Conservation (phyloP, 106 monocot species). For the Platanthera zijinensis region DNA sequence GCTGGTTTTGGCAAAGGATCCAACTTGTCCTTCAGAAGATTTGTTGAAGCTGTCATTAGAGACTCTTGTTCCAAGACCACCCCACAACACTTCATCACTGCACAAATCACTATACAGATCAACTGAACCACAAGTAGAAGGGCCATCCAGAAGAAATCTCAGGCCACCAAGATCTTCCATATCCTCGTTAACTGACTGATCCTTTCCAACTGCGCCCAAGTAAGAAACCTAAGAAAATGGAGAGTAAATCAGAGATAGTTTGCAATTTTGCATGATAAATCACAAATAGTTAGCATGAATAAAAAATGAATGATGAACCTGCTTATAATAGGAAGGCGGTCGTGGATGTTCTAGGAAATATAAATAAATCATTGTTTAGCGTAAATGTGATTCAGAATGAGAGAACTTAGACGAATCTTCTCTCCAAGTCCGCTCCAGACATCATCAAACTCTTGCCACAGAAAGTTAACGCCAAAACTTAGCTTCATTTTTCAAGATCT, state of each 20-base stretch:
- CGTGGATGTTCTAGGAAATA: too few relatives aligned
- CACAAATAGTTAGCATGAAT: too few relatives aligned
- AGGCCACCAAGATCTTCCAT: slow-evolving; percentile 2
- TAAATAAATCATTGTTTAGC: too few relatives aligned
- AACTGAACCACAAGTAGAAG: slow-evolving; percentile 45
- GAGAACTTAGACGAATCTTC: too few relatives aligned
- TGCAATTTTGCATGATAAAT: background rate
- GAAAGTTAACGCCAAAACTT: too few relatives aligned
- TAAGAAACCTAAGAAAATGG: slow-evolving; percentile 23
- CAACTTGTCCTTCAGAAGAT: slow-evolving; percentile 11
- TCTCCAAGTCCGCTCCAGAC: too few relatives aligned
- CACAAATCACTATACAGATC: slow-evolving; percentile 80
- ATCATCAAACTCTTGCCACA: too few relatives aligned
- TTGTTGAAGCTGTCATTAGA: slow-evolving; percentile 16
- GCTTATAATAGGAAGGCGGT: too few relatives aligned
- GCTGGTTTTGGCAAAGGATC: slow-evolving; percentile 7
- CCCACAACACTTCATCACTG: slow-evolving; percentile 49
- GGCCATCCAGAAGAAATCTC: slow-evolving; percentile 9
- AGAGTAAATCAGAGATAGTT: background rate
- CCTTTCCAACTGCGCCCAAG: slow-evolving; percentile 17
- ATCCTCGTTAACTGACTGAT: slow-evolving; percentile 16
- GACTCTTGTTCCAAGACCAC: slow-evolving; percentile 20
- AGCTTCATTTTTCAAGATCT: too few relatives aligned
- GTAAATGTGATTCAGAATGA: too few relatives aligned
- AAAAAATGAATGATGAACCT: too few relatives aligned